These are phyloP conservation scores for Aspergillus uvarum DNA, from an alignment of 2,329 filamentous ascomycete species.

Conservation along the genomic window DNA sequence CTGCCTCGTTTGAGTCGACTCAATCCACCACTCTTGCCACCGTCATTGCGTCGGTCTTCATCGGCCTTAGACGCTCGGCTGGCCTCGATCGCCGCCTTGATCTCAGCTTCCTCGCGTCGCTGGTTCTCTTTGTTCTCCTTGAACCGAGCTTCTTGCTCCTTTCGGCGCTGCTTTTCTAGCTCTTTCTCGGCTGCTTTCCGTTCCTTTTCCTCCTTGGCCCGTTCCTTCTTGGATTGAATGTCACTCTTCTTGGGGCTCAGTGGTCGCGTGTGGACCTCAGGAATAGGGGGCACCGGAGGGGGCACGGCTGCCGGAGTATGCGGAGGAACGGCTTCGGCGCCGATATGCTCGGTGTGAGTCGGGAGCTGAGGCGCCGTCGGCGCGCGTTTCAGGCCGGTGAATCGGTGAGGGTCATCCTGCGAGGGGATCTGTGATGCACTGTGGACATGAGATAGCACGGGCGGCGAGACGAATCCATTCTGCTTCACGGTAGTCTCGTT, in stretches of 20 bases:
- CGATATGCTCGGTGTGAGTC: constrained; percentile 35
- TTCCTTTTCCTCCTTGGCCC: constrained; percentile 58
- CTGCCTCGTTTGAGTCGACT: constrained; percentile 69
- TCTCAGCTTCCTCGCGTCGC: constrained; percentile 57
- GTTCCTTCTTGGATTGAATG: constrained; percentile 68
- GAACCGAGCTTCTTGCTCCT: constrained; percentile 55
- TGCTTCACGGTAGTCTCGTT: constrained; percentile 30
- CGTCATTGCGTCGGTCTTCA: constrained; percentile 43
- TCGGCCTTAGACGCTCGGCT: constrained; percentile 64
- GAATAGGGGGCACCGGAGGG: constrained; percentile 32
- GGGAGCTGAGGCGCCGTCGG: constrained; percentile 52
- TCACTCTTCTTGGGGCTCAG: constrained; percentile 60
- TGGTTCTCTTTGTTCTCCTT: constrained; percentile 52
- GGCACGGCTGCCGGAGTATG: constrained; percentile 18
- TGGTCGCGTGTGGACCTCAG: constrained; percentile 33
- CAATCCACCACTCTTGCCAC: constrained; percentile 48
- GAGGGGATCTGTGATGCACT: constrained; percentile 38
- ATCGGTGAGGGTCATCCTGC: constrained; percentile 37
- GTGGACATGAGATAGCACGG: constrained; percentile 41
- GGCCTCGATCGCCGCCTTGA: constrained; percentile 63
- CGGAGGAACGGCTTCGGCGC: constrained; percentile 23
- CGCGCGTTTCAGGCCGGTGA: constrained; percentile 34
- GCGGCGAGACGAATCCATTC: constrained; percentile 33
- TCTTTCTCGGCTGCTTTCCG: constrained; percentile 50
- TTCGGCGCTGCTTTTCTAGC: constrained; percentile 55